Conservation (phyloP, 2,329 filamentous ascomycete genomes). For the Cladosporium sp. region DNA sequence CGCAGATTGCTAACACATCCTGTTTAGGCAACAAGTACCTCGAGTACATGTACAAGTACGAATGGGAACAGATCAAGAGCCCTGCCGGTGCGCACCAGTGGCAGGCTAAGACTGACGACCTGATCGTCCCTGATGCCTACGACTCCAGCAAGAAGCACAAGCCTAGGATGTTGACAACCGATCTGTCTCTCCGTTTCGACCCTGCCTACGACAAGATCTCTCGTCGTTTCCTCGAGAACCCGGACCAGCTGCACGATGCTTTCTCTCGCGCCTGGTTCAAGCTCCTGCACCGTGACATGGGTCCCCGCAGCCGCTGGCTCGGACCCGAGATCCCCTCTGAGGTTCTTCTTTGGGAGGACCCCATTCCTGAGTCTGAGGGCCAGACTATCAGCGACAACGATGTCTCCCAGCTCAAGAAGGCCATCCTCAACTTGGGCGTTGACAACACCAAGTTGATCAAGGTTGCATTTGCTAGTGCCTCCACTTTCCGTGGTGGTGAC, state of each 20-base stretch:
- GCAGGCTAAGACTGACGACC: slow-evolving; percentile 65
- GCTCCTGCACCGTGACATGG: slow-evolving; percentile 75
- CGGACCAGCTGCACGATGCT: slow-evolving; percentile 63
- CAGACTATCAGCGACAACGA: slow-evolving; percentile 60
- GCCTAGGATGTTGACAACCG: slow-evolving; percentile 73
- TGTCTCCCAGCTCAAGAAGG: slow-evolving; percentile 61
- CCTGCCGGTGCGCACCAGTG: slow-evolving; percentile 75
- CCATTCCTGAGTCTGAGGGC: slow-evolving; percentile 58
- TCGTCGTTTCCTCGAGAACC: slow-evolving; percentile 64
- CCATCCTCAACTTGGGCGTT: slow-evolving; percentile 61
- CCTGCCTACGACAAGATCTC: slow-evolving; percentile 72
- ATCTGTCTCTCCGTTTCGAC: slow-evolving; percentile 68
- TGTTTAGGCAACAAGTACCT: slow-evolving; percentile 58
- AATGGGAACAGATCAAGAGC: slow-evolving; percentile 72
- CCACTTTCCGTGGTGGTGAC: slow-evolving; percentile 69
- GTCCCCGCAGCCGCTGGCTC: slow-evolving; percentile 65
- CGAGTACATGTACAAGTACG: slow-evolving; percentile 71
- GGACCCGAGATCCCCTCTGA: slow-evolving; percentile 71
- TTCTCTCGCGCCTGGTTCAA: slow-evolving; percentile 80
- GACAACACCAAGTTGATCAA: slow-evolving; percentile 59
- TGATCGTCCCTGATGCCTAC: slow-evolving; percentile 67
- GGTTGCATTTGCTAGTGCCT: slow-evolving; percentile 65
- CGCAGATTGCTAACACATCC: not conserved
- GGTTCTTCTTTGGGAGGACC: slow-evolving; percentile 70
- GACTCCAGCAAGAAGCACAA: slow-evolving; percentile 67